Evolutionary conservation across 352 stramenopile genomes (phyloP).

Genomic region (Pythium rhizo-oryzae): DNA sequence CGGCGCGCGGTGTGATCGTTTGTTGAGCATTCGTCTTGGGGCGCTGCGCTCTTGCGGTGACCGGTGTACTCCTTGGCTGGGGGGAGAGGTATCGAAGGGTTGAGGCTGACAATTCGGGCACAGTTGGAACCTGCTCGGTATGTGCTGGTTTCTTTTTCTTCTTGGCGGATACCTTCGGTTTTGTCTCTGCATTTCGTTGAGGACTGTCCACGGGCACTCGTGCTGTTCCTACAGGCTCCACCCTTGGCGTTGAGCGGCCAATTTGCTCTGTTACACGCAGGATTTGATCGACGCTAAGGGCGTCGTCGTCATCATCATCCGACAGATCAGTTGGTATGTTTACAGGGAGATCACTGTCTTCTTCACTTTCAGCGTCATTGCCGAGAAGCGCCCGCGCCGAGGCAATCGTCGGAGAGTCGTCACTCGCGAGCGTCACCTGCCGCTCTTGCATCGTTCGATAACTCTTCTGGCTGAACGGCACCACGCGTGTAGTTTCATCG

Average conservation of each 20-base stretch:
- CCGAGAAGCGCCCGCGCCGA: neutral
- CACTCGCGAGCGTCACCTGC: neutral
- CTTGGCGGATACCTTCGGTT: neutral
- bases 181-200: neutral
- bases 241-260: neutral
- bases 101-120: conserved; percentile 9
- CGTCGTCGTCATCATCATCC: conserved; percentile 5
- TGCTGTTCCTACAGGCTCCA: neutral
- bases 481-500: neutral
- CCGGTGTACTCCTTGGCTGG: neutral
- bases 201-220: neutral
- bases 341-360: neutral
- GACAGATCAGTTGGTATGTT: neutral
- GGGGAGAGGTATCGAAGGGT: conserved; percentile 24
- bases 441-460: neutral
- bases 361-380: neutral
- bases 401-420: neutral
- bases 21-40: neutral
- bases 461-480: neutral
- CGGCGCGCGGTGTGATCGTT: neutral
- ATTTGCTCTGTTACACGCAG: neutral
- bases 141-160: neutral
- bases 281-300: neutral
- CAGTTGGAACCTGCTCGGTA: neutral
- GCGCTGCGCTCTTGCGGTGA: neutral